Evolutionary conservation across 495 filamentous ascomycete genomes (phyloP), one percentile per base, ranked within the genome.

Genomic region (Aspergillus avenaceus): DNA sequence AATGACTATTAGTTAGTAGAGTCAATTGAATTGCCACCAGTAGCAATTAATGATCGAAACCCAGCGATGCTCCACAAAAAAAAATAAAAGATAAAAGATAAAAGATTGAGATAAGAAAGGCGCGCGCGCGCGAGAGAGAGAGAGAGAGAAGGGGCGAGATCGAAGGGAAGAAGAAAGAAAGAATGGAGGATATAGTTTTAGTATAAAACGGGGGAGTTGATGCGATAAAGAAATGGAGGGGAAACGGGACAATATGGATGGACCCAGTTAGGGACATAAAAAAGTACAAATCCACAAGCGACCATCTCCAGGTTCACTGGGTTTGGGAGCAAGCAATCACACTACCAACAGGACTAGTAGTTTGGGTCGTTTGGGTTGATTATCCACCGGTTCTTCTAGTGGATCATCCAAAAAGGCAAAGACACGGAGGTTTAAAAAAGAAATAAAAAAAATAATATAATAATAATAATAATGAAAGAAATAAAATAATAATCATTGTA

Each of bases 21-120:
- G 54, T 55, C 49, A 49, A 37, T 48, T 54, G 22, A 21, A 58
- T 62, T 61, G 59, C 63, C 61, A 69, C 64, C 62, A 61, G 65
- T 53, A 56, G 64, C 64, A 50, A 49, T 42, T 29, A 47, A 52
- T 36, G 41, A 46, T 44, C 31, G 48, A 52, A 24, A 46, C 36
- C 24, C 45, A 42, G 47, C 27, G 41, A 59, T 24, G 54, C 57
- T 32, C 41, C 49, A 45, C 44, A 41, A 26, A 42, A 32, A 23
- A 25, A 36, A 43, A 29, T 37, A 23, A 46, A 37, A 18, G 22
- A 53, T 41, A 12, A 21, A 18, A 34, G 40, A 49, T 41, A 36
- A 28, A 29, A 52, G 18, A 49, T 43, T 8, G 55, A 56, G 21
- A 8, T 38, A 52, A 56, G 41, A 45, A 41, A 57, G 57, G 52